Percentiles rank a stretch among this genome's conserved stretches.
Evolutionary conservation across 2,329 filamentous ascomycete genomes (phyloP).

Genomic region (Rhynchosporium agropyri): DNA sequence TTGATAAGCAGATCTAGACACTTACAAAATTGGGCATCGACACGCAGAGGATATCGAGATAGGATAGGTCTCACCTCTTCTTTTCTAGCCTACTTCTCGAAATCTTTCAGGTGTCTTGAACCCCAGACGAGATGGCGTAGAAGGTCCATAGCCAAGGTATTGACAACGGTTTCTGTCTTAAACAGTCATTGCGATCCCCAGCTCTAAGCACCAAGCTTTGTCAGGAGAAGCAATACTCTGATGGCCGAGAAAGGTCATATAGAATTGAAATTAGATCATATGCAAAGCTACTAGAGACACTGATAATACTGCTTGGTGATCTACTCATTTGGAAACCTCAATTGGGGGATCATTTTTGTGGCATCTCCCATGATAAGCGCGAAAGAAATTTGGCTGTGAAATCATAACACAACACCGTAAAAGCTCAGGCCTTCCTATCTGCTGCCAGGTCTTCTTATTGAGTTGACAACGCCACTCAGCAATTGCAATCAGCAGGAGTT

Average conservation of each 20-base stretch:
- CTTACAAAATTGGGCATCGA: not conserved
- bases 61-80: slow-evolving; percentile 1
- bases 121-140: not conserved
- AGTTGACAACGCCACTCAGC: not conserved
- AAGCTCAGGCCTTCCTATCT: not conserved
- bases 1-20: not conserved
- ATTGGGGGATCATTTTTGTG: not conserved
- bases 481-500: not conserved
- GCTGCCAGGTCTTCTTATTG: not conserved
- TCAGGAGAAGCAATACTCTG: no score
- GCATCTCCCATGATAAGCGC: not conserved
- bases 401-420: not conserved
- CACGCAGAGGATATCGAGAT: not conserved
- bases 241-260: not conserved
- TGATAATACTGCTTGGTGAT: not conserved
- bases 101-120: not conserved
- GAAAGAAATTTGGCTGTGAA: not conserved
- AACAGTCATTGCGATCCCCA: not conserved
- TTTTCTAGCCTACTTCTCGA: no score
- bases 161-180: not conserved
- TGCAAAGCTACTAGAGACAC: not conserved
- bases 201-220: not conserved
- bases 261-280: not conserved
- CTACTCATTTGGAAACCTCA: not conserved
- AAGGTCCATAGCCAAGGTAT: not conserved